These are phyloP conservation scores for Cunninghamia lanceolata DNA, from an alignment of 75 land plant genomes.

Conservation along the genomic window DNA sequence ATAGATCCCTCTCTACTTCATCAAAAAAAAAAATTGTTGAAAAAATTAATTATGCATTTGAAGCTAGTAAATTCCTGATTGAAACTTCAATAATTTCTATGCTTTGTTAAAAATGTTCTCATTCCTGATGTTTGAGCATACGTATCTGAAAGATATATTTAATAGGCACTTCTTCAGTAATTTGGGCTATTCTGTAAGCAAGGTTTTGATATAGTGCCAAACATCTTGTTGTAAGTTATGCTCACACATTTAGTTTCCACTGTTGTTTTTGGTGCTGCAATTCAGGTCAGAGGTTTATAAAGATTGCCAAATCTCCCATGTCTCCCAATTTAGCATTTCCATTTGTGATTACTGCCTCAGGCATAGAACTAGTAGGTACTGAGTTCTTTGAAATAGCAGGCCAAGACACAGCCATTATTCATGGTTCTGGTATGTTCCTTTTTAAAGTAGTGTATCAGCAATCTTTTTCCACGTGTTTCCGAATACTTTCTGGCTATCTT, in stretches of 20 bases:
- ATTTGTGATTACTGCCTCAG: constrained; percentile 47
- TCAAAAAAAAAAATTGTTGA: neutral
- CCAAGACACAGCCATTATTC: constrained; percentile 38
- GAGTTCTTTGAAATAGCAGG: constrained; percentile 37
- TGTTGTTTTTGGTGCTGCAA: constrained; percentile 11
- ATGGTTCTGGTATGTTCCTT: constrained; percentile 31
- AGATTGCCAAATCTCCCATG: constrained; percentile 83
- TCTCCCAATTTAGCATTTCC: constrained; percentile 68
- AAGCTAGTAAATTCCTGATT: neutral
- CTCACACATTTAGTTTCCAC: neutral
- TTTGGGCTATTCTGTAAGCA: neutral
- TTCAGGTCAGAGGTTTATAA: constrained; percentile 75
- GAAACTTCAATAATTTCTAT: neutral
- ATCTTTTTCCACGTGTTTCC: neutral
- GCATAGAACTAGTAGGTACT: constrained; percentile 46
- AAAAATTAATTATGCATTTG: neutral
- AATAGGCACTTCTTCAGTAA: neutral
- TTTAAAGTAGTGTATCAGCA: neutral
- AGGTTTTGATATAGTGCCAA: neutral
- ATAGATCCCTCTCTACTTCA: too few relatives aligned
- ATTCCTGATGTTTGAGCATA: neutral
- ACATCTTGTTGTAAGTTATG: neutral
- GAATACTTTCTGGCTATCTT: neutral
- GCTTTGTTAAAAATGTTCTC: neutral
- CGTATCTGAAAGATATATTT: neutral